Conservation (phyloP, 306 rosid species). For the Trifolium dubium region DNA sequence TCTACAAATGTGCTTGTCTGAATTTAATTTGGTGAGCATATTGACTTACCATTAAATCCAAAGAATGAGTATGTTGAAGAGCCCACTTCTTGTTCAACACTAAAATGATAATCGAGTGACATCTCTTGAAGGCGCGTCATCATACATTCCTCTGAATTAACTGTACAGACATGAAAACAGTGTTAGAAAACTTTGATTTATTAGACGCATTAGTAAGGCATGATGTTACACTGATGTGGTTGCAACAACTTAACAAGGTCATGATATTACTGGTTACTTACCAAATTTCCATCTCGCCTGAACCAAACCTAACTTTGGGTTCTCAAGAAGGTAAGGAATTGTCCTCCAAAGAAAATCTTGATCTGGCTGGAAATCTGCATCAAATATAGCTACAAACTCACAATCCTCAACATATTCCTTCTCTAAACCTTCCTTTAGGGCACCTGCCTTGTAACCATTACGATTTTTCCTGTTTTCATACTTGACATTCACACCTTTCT, state of each 20-base stretch:
- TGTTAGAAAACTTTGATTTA: constrained; percentile 27
- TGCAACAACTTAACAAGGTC: constrained; percentile 14
- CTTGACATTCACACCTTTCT: constrained; percentile 60
- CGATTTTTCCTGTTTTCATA: constrained; percentile 59
- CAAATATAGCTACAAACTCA: constrained; percentile 60
- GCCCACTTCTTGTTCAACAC: constrained; percentile 68
- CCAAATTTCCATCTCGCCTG: constrained; percentile 72
- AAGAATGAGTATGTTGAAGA: constrained; percentile 65
- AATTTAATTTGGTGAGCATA: constrained; percentile 20
- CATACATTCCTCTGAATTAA: constrained; percentile 62
- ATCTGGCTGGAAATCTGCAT: constrained; percentile 71
- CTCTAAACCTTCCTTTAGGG: constrained; percentile 60
- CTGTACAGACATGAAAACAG: constrained; percentile 40
- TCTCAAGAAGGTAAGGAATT: constrained; percentile 58
- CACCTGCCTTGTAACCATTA: constrained; percentile 70
- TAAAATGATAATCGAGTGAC: constrained; percentile 66
- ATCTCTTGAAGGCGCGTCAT: constrained; percentile 66
- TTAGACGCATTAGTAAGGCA: constrained; percentile 8
- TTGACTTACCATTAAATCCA: constrained; percentile 61
- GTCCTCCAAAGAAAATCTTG: constrained; percentile 60
- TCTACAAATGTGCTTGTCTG: constrained; percentile 33
- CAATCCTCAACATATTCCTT: constrained; percentile 57
- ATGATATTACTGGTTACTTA: constrained; percentile 37
- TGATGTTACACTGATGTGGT: constrained; percentile 40
- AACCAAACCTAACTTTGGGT: constrained; percentile 61